Percentiles rank a stretch among this genome's conserved stretches.
phyloP scores from a whole-genome alignment of 495 filamentous ascomycete genomes.

The Pseudoneurospora amorphoporcata region DNA sequence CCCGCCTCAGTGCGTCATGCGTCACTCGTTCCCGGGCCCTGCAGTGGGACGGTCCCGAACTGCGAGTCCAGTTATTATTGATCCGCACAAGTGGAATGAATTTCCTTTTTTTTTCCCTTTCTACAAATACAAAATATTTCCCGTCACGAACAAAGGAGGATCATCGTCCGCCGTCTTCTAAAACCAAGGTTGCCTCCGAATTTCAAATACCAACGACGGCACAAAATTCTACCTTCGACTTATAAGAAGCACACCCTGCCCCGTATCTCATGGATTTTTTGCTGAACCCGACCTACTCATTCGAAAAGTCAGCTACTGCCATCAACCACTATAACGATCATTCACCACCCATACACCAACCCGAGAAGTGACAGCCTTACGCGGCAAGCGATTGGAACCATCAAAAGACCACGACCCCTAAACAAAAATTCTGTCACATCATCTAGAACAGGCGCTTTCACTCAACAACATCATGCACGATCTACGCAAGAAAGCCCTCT shows the following conservation, averaged over 20 bases:
- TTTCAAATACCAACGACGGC: not conserved
- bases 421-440: not conserved
- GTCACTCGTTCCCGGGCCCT: not conserved
- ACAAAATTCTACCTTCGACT: not conserved
- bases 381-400: not conserved
- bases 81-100: not conserved
- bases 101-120: not conserved
- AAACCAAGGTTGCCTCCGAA: not conserved
- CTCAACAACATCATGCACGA: constrained; percentile 49
- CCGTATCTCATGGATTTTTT: constrained; percentile 16
- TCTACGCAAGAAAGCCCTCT: constrained; percentile 65
- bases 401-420: constrained; percentile 7
- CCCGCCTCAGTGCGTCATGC: not conserved
- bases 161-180: not conserved
- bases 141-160: not conserved
- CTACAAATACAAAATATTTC: not conserved
- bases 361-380: constrained; percentile 1
- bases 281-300: not conserved
- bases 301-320: not conserved
- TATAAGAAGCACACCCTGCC: not conserved
- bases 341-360: constrained; percentile 12
- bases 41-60: not conserved
- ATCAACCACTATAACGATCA: constrained; percentile 3
- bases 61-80: not conserved
- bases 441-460: not conserved